Percentiles rank a stretch among this genome's conserved stretches.
These are phyloP conservation scores for Acacia concinna DNA, from an alignment of 331 rosid genomes.

Conservation along the genomic window DNA sequence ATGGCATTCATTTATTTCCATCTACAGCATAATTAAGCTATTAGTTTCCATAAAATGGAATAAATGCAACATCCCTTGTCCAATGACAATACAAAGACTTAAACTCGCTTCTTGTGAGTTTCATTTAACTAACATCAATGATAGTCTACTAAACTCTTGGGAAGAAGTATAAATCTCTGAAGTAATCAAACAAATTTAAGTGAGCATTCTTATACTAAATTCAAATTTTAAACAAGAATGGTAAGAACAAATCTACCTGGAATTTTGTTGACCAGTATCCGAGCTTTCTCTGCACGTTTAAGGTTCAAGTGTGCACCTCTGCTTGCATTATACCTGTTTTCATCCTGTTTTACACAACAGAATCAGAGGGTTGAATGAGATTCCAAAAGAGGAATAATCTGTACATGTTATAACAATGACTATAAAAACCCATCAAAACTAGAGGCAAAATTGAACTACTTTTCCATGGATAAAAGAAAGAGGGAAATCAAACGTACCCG, in stretches of 20 bases:
- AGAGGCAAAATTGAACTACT: conserved; percentile 18
- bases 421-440: conserved; percentile 12
- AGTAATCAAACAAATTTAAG: neutral
- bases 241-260: conserved; percentile 57
- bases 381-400: neutral
- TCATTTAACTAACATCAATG: conserved; percentile 6
- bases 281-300: conserved; percentile 94
- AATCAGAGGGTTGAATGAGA: conserved; percentile 17
- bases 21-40: neutral
- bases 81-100: neutral
- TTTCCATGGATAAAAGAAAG: neutral
- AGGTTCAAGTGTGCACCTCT: conserved; percentile 96
- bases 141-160: neutral
- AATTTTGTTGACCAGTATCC: conserved; percentile 84
- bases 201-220: neutral
- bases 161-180: conserved; percentile 4
- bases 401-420: conserved; percentile 5
- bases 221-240: neutral
- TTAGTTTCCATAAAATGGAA: neutral
- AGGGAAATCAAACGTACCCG: conserved; percentile 53
- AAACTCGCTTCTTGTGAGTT: conserved; percentile 11
- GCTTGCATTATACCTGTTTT: conserved; percentile 93
- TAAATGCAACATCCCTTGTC: neutral
- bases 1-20: neutral
- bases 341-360: conserved; percentile 66